These are phyloP conservation scores for Viscum album DNA, from an alignment of 177 flowering plant genomes.

Conservation along the genomic window DNA sequence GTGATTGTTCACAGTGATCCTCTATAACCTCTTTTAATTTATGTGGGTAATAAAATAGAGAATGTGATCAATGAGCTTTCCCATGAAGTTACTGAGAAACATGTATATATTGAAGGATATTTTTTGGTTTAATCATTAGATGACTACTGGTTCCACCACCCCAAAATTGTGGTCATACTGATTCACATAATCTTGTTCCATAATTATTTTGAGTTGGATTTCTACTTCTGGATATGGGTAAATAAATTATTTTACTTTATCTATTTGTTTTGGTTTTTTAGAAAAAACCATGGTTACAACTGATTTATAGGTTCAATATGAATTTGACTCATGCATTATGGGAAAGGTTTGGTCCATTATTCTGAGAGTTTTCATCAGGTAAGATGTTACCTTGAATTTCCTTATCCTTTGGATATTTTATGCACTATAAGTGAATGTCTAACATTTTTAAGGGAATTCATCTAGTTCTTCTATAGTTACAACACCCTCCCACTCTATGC, in stretches of 20 bases:
- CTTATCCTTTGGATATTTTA: too few relatives aligned
- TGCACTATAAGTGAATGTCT: too few relatives aligned
- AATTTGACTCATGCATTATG: constrained; percentile 73
- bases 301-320: constrained; percentile 29
- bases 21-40: constrained; percentile 45
- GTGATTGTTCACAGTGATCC: neutral
- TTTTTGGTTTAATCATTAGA: constrained; percentile 53
- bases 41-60: constrained; percentile 71
- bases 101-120: constrained; percentile 19
- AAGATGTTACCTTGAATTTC: too few relatives aligned
- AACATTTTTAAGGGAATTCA: constrained; percentile 61
- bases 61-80: constrained; percentile 54
- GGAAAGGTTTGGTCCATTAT: constrained; percentile 47
- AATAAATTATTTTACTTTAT: neutral
- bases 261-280: neutral
- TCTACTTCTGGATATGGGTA: constrained; percentile 83
- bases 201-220: constrained; percentile 67
- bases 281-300: neutral
- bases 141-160: constrained; percentile 52
- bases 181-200: constrained; percentile 74
- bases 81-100: constrained; percentile 34
- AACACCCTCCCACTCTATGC: constrained; percentile 82
- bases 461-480: constrained; percentile 82
- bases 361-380: constrained; percentile 77
- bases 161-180: constrained; percentile 43